These are phyloP conservation scores for Colletotrichum sp. DNA, from an alignment of 2,329 filamentous ascomycete species.

Conservation along the genomic window DNA sequence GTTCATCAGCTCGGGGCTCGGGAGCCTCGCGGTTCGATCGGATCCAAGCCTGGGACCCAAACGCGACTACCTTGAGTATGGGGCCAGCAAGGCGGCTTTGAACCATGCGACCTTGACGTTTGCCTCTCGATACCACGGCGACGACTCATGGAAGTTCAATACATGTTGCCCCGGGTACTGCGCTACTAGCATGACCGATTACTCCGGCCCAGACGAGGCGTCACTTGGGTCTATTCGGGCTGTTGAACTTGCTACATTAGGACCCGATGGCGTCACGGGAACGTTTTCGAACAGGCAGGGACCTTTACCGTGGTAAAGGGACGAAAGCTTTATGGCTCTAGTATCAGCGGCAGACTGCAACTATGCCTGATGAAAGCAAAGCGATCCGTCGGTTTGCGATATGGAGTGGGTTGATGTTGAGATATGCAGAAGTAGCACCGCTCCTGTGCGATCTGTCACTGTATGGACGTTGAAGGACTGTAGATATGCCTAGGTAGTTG, in stretches of 20 bases:
- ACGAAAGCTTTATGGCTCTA: fast-evolving
- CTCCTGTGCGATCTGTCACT: too few relatives aligned
- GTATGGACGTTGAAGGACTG: too few relatives aligned
- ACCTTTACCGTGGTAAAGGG: neutral
- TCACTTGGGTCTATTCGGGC: constrained; percentile 8
- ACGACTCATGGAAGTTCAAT: constrained; percentile 10
- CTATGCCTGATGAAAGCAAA: neutral
- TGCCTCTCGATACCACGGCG: neutral
- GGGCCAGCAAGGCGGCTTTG: constrained; percentile 11
- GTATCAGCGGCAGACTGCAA: too few relatives aligned
- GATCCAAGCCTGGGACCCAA: neutral
- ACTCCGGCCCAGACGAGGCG: neutral
- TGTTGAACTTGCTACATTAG: constrained; percentile 5
- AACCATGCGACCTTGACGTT: constrained; percentile 8
- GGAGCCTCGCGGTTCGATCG: neutral
- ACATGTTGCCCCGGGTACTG: constrained; percentile 15
- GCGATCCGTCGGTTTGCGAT: neutral
- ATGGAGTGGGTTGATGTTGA: neutral
- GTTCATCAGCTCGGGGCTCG: constrained; percentile 7
- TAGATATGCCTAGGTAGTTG: too few relatives aligned
- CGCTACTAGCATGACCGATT: constrained; percentile 5
- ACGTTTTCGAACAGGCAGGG: constrained; percentile 9
- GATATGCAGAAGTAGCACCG: too few relatives aligned
- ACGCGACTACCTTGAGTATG: neutral
- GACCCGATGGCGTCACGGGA: neutral